Conservation (phyloP, 2,329 filamentous ascomycete genomes). For the Nigrospora osmanthi region DNA sequence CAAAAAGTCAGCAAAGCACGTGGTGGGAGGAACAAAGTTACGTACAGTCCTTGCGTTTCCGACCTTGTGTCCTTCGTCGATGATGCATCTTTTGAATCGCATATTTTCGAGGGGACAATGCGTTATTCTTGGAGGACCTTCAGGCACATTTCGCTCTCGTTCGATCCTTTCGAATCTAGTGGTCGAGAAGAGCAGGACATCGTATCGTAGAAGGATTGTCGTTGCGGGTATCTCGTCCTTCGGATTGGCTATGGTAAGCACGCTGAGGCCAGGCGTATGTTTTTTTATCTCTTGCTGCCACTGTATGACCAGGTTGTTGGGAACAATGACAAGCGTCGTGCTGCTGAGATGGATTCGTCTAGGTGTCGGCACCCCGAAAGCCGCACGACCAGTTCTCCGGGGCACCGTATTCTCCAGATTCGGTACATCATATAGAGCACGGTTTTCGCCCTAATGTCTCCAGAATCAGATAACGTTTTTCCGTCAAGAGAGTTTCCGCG, state of each 20-base stretch:
- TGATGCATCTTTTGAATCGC: conserved; percentile 82
- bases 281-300: conserved; percentile 77
- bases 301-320: conserved; percentile 74
- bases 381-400: conserved; percentile 28
- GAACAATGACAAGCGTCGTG: conserved; percentile 71
- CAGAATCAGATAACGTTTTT: no score
- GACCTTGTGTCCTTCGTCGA: conserved; percentile 86
- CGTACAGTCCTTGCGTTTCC: conserved; percentile 48
- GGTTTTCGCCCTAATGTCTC: conserved; percentile 27
- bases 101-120: conserved; percentile 59
- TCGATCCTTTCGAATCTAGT: conserved; percentile 59
- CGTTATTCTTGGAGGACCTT: conserved; percentile 14
- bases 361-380: conserved; percentile 19
- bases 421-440: conserved; percentile 48
- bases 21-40: background rate
- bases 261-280: conserved; percentile 60
- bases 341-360: conserved; percentile 55
- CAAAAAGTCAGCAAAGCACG: conserved; percentile 4
- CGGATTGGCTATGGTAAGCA: conserved; percentile 53
- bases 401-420: conserved; percentile 29
- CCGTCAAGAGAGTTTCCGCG: no score
- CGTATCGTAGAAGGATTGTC: conserved; percentile 54
- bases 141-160: conserved; percentile 34
- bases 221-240: conserved; percentile 47
- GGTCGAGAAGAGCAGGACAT: conserved; percentile 73